Evolutionary conservation across 768 basidiomycete genomes (phyloP).

Genomic region (Tephrocybe rancida): DNA sequence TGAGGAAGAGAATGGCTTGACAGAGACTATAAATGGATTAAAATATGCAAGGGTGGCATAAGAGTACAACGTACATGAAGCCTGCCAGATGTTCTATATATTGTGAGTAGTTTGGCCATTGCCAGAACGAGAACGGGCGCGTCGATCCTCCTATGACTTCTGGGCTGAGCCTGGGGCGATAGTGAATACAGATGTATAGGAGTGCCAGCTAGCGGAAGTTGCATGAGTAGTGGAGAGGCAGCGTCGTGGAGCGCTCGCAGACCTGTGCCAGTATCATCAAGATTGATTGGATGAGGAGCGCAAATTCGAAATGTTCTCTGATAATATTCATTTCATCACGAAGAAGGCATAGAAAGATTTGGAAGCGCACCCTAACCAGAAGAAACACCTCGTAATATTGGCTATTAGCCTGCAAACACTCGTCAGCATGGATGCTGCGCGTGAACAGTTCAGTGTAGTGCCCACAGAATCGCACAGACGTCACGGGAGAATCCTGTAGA

Average conservation of each 20-base stretch:
- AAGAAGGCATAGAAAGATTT: background rate
- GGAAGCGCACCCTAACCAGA: constrained; percentile 71
- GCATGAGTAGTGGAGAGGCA: constrained; percentile 15
- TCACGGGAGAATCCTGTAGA: constrained; percentile 86
- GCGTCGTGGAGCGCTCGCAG: constrained; percentile 16
- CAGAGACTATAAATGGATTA: constrained; percentile 45
- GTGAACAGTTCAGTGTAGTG: constrained; percentile 7
- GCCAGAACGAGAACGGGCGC: constrained; percentile 81
- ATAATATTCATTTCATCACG: background rate
- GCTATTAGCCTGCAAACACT: constrained; percentile 60
- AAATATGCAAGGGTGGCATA: background rate
- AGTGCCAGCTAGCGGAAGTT: constrained; percentile 61
- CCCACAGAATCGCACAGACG: constrained; percentile 81
- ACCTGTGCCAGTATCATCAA: constrained; percentile 88
- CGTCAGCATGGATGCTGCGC: constrained; percentile 9
- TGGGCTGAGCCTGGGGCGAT: constrained; percentile 60
- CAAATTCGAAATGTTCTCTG: constrained; percentile 70
- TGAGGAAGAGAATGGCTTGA: constrained; percentile 73
- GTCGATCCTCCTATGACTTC: constrained; percentile 61
- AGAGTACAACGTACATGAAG: constrained; percentile 57
- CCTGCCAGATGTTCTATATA: constrained; percentile 84
- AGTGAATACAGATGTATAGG: constrained; percentile 80
- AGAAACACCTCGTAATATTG: constrained; percentile 89
- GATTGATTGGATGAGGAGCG: constrained; percentile 79
- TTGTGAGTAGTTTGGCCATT: constrained; percentile 77